Conservation (phyloP, 225 moss, liverwort and hornwort species). For the Physcomitrellopsis africana region DNA sequence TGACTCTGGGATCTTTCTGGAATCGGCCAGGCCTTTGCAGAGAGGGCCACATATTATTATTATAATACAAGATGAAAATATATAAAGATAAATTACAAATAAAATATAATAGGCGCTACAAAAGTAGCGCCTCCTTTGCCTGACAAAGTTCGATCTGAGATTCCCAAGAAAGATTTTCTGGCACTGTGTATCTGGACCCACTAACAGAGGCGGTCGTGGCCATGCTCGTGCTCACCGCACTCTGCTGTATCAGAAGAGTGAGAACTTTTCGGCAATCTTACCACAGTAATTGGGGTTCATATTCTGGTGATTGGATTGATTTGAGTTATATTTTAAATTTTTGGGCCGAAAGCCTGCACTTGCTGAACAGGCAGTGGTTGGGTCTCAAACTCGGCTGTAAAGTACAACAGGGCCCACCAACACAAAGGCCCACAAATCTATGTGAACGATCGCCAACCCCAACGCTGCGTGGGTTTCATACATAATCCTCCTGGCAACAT, state of each 20-base stretch:
- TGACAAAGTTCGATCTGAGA: conserved; percentile 35
- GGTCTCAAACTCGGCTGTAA: not conserved
- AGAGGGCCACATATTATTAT: too few species aligned
- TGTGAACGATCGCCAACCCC: not conserved
- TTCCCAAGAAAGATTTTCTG: conserved; percentile 32
- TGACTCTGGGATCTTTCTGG: too few species aligned
- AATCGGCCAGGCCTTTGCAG: too few species aligned
- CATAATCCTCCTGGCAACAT: not conserved
- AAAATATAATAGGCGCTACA: not conserved
- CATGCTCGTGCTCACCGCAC: conserved; percentile 53
- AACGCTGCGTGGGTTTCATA: not conserved
- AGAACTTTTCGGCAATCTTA: not conserved
- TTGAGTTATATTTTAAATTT: not conserved
- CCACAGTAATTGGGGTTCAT: not conserved
- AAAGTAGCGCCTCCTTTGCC: not conserved
- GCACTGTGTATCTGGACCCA: conserved; percentile 12
- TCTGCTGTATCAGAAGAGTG: not conserved
- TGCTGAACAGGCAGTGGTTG: not conserved
- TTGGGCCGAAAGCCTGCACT: conserved; percentile 7
- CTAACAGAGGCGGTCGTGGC: conserved; percentile 17
- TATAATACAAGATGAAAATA: too few species aligned
- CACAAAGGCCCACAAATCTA: conserved; percentile 24
- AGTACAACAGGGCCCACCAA: not conserved
- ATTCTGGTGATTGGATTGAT: conserved; percentile 31
- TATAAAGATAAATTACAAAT: not conserved